Conservation (phyloP, 306 rosid genomes). For the Quercus bicolor region DNA sequence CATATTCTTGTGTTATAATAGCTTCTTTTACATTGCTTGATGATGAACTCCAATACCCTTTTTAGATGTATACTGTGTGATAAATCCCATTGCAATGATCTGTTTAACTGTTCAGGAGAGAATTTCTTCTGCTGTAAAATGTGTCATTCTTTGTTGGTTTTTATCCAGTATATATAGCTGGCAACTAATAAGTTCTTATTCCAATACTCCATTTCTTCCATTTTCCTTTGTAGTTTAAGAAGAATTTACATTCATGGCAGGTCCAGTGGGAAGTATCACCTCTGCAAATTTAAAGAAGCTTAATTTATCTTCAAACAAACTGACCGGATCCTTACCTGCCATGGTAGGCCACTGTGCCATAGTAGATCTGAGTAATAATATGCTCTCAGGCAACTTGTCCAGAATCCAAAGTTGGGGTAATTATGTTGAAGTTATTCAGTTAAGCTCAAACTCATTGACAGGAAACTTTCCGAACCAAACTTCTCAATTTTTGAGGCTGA, state of each 20-base stretch:
- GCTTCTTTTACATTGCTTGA: neutral
- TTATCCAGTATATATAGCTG: neutral
- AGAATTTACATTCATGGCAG: conserved; percentile 38
- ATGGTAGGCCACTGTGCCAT: conserved; percentile 55
- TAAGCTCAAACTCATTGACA: conserved; percentile 56
- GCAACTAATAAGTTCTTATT: neutral
- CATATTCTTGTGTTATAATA: neutral
- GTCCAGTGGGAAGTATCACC: conserved; percentile 65
- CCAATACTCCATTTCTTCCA: neutral
- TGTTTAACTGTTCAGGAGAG: neutral
- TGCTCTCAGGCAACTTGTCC: conserved; percentile 54
- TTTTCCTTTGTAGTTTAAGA: conserved; percentile 12
- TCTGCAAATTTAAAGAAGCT: conserved; percentile 69
- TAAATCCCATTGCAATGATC: neutral
- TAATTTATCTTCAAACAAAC: conserved; percentile 67
- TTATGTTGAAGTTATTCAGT: conserved; percentile 63
- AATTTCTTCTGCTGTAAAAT: neutral
- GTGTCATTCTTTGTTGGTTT: neutral
- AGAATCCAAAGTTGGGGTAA: conserved; percentile 74
- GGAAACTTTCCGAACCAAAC: conserved; percentile 57
- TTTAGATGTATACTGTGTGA: neutral
- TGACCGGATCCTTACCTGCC: conserved; percentile 70
- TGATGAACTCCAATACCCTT: neutral
- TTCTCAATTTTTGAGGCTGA: conserved; percentile 58
- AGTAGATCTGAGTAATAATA: conserved; percentile 71